A percentile compares a stretch with the other conserved stretches of the same genome.
Evolutionary conservation across 345 rosid species (phyloP).

Genomic region (Syzygium jambos): DNA sequence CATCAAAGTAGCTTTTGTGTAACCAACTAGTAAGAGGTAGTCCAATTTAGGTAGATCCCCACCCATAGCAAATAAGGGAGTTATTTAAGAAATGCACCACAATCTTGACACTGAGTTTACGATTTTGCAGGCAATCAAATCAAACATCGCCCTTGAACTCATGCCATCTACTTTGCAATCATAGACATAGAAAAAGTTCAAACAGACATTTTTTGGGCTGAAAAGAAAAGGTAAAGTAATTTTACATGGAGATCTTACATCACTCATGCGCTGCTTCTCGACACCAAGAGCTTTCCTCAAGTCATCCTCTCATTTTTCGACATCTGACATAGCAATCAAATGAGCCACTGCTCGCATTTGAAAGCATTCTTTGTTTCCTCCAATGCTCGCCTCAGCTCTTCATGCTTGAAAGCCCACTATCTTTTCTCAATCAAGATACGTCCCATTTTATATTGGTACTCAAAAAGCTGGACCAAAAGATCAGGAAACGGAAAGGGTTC

Average conservation of each 20-base stretch:
- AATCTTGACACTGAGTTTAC: neutral
- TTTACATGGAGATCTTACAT: constrained; percentile 42
- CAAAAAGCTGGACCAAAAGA: constrained; percentile 56
- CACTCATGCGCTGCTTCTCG: constrained; percentile 81
- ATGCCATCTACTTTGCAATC: neutral
- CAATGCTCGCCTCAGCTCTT: constrained; percentile 49
- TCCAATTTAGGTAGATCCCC: neutral
- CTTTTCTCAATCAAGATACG: constrained; percentile 86
- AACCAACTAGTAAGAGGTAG: neutral
- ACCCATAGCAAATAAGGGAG: neutral
- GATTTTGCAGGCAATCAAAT: neutral
- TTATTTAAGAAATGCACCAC: neutral
- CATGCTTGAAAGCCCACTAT: constrained; percentile 69
- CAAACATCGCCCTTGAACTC: neutral
- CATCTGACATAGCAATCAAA: constrained; percentile 56
- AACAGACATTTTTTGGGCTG: neutral
- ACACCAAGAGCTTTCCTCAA: constrained; percentile 86
- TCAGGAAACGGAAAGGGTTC: neutral
- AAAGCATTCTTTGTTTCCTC: constrained; percentile 52
- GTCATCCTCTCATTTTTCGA: constrained; percentile 77
- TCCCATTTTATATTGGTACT: constrained; percentile 91
- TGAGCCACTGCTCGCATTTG: constrained; percentile 69
- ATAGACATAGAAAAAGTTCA: neutral
- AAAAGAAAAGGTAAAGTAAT: neutral
- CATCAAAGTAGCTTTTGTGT: neutral